These are phyloP conservation scores for Draba incana DNA, from an alignment of 345 rosid species.

Conservation along the genomic window DNA sequence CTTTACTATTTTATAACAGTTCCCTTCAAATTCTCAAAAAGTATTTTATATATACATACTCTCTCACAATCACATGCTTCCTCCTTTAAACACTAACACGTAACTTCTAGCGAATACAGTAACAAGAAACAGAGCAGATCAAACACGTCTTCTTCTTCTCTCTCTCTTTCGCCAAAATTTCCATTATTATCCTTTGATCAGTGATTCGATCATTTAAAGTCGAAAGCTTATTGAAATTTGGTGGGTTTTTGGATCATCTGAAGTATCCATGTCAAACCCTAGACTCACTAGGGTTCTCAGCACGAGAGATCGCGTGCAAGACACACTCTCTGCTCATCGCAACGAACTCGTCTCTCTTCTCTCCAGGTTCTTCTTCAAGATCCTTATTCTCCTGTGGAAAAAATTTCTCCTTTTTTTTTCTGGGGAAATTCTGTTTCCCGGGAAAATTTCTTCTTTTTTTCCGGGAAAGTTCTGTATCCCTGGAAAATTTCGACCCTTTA, in stretches of 20 bases:
- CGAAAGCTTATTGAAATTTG: background rate
- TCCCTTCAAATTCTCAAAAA: background rate
- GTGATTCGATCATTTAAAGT: constrained; percentile 18
- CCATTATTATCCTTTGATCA: background rate
- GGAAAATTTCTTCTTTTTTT: constrained; percentile 7
- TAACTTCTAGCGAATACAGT: constrained; percentile 24
- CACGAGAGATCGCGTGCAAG: constrained; percentile 86
- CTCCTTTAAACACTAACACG: constrained; percentile 31
- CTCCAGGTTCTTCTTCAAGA: constrained; percentile 60
- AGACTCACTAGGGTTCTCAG: constrained; percentile 65
- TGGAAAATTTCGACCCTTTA: constrained; percentile 1
- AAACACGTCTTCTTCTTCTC: constrained; percentile 33
- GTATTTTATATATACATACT: background rate
- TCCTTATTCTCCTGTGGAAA: background rate
- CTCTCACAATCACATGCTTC: constrained; percentile 28
- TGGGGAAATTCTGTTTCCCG: too few species aligned
- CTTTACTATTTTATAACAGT: too few species aligned
- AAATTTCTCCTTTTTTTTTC: too few species aligned
- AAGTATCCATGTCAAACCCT: constrained; percentile 54
- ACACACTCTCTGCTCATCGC: constrained; percentile 84
- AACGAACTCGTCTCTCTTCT: constrained; percentile 92
- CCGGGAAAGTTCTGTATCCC: constrained; percentile 22
- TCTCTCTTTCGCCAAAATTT: background rate
- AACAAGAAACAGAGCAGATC: constrained; percentile 34
- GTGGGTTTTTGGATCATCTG: background rate